Conservation (phyloP, 2,329 filamentous ascomycete genomes). For the Aureobasidium musti region DNA sequence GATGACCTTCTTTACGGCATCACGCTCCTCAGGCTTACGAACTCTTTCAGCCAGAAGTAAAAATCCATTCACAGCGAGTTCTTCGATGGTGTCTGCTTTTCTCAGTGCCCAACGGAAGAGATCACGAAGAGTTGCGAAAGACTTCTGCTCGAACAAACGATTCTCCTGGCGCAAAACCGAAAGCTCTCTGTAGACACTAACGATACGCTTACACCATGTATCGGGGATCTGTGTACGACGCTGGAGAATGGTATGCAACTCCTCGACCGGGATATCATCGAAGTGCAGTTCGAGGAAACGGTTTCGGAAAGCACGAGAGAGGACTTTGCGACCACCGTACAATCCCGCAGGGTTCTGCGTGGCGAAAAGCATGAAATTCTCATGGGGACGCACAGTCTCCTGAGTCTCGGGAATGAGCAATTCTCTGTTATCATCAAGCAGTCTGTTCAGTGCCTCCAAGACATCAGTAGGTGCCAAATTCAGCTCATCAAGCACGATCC, state of each 20-base stretch:
- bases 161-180: slow-evolving; percentile 86
- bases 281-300: slow-evolving; percentile 96
- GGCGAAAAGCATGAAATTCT: slow-evolving; percentile 96
- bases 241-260: slow-evolving; percentile 88
- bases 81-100: slow-evolving; percentile 78
- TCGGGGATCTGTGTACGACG: slow-evolving; percentile 85
- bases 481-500: slow-evolving; percentile 97
- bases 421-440: slow-evolving; percentile 95
- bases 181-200: slow-evolving; percentile 89
- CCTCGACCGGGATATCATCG: slow-evolving; percentile 94
- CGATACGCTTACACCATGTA: slow-evolving; percentile 87
- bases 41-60: slow-evolving; percentile 96
- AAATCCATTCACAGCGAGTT: slow-evolving; percentile 88
- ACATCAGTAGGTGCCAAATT: slow-evolving; percentile 98
- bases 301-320: slow-evolving; percentile 94
- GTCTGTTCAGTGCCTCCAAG: slow-evolving; percentile 88
- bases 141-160: slow-evolving; percentile 93
- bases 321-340: slow-evolving; percentile 89
- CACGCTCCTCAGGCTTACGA: slow-evolving; percentile 81
- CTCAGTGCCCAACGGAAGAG: slow-evolving; percentile 93
- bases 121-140: slow-evolving; percentile 94
- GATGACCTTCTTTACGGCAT: slow-evolving; percentile 82
- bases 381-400: slow-evolving; percentile 85
- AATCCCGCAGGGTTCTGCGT: slow-evolving; percentile 96
- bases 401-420: slow-evolving; percentile 95